Percentiles rank a stretch among this genome's conserved stretches.
Evolutionary conservation across 768 basidiomycete species (phyloP).

Genomic region (Strobilomyces confusus): DNA sequence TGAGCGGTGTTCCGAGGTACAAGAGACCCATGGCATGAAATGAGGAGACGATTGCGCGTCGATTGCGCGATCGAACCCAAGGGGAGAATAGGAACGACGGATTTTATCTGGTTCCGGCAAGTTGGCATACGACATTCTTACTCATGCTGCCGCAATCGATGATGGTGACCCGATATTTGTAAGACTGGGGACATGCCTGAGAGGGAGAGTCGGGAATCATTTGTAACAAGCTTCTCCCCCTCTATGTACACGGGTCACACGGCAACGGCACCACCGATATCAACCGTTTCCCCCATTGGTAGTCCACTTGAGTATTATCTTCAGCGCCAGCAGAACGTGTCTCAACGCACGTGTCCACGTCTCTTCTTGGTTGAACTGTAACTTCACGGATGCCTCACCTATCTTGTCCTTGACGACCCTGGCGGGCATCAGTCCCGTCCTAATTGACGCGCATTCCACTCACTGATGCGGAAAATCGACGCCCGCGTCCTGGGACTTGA

Average conservation of each 20-base stretch:
- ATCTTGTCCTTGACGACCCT: slow-evolving; percentile 95
- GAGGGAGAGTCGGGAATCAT: background rate
- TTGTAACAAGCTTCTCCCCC: background rate
- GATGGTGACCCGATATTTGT: slow-evolving; percentile 13
- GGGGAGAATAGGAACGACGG: background rate
- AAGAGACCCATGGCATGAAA: slow-evolving; percentile 76
- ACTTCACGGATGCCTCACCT: slow-evolving; percentile 89
- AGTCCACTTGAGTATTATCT: slow-evolving; percentile 84
- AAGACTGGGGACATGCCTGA: slow-evolving; percentile 3
- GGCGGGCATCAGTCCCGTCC: background rate
- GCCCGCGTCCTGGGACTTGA: slow-evolving; percentile 64
- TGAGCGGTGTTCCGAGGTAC: slow-evolving; percentile 86
- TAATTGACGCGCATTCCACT: slow-evolving; percentile 31
- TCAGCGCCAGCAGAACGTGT: slow-evolving; percentile 85
- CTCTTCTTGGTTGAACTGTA: slow-evolving; percentile 94
- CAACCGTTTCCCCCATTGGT: slow-evolving; percentile 72
- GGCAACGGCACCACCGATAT: background rate
- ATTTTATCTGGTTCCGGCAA: background rate
- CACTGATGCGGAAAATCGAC: slow-evolving; percentile 87
- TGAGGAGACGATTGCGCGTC: background rate
- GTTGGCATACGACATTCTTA: slow-evolving; percentile 6
- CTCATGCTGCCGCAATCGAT: slow-evolving; percentile 9
- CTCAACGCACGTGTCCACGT: slow-evolving; percentile 91
- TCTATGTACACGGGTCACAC: background rate
- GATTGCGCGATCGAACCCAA: slow-evolving; percentile 7